Base-by-base conservation (phyloP, 768 basidiomycete species). In the Suillus lakei region DNA sequence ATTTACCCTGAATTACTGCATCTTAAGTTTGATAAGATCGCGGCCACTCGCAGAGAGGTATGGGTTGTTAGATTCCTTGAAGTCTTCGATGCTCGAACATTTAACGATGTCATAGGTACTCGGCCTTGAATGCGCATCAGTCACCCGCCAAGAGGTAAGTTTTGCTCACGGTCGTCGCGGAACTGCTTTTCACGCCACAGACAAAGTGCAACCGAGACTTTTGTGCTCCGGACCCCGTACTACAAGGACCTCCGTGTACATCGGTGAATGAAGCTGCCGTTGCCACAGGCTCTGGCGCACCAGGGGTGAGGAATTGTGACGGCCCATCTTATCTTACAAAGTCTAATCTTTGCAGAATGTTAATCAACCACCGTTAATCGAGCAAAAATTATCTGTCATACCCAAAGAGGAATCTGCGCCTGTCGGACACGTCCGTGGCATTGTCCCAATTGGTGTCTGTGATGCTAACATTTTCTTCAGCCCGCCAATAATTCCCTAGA, bases 131-230 rank as follows among this genome's bases (percentile, higher is more conserved):
- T 41, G 26, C 18, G 26, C 56, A 38, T 26, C 56, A 39, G 38
- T 59, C 26, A 59, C 38, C 16, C 36, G 56, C 38, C 56, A 58
- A 10, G 56, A 59, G 38, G 58, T 59, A 12, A 21, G 39, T 59
- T 41, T 39, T 28, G 28, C 39, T 41, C 41, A 59, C 53, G 39
- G 58, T 41, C 18, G 18, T 13, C 18, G 18, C 58, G 39, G 26
- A 41, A 21, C 58, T 59, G 12, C n/a, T 36, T 59, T 59, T 10
- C 16, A 59, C 58, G 39, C 39, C 58, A 59, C 50, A 59, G 58
- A 13, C 26, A 41, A 41, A 59, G 30, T 59, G 26, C 58, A 30
- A 30, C 39, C 58, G 18, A 21, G 39, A 21, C 10, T 59, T 41
- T 59, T 30, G 16, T 59, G 12, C 30, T 7, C 58, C 28, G 9